These are phyloP conservation scores for Peniophora sp. DNA, from an alignment of 1,284 basidiomycete species.

Conservation along the genomic window DNA sequence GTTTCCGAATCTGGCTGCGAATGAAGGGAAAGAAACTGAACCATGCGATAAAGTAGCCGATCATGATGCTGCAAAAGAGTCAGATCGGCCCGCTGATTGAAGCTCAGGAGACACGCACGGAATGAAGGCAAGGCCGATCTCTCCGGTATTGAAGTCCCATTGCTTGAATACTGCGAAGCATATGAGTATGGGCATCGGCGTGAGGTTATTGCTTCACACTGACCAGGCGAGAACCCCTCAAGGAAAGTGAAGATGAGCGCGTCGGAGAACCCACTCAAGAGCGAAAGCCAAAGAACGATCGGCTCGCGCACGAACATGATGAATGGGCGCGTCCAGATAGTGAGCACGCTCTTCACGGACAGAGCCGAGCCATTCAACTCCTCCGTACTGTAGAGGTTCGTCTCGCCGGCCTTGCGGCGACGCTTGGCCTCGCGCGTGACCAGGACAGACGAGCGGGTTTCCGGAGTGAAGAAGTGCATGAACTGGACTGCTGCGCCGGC, in stretches of 20 bases:
- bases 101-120: slow-evolving; percentile 7
- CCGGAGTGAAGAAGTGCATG: slow-evolving; percentile 11
- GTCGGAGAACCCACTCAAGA: slow-evolving; percentile 12
- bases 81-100: neutral
- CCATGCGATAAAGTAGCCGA: slow-evolving; percentile 14
- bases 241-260: slow-evolving; percentile 15
- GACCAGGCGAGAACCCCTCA: slow-evolving; percentile 8
- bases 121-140: slow-evolving; percentile 10
- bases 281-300: slow-evolving; percentile 14
- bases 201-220: too few species aligned
- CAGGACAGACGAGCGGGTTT: slow-evolving; percentile 11
- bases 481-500: slow-evolving; percentile 9
- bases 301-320: slow-evolving; percentile 13
- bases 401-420: slow-evolving; percentile 7
- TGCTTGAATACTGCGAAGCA: slow-evolving; percentile 8
- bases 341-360: slow-evolving; percentile 1
- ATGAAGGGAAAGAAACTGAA: slow-evolving; percentile 13
- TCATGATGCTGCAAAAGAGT: slow-evolving; percentile 6
- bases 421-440: slow-evolving; percentile 11
- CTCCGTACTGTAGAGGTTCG: slow-evolving; percentile 7
- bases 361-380: slow-evolving; percentile 4
- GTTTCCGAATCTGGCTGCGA: slow-evolving; percentile 7
- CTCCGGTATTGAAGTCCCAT: slow-evolving; percentile 10
- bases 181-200: too few species aligned
- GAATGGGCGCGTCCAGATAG: slow-evolving; percentile 8